Evolutionary conservation across 805 yeast species (phyloP).

Genomic region (Candida cerambycidarum): DNA sequence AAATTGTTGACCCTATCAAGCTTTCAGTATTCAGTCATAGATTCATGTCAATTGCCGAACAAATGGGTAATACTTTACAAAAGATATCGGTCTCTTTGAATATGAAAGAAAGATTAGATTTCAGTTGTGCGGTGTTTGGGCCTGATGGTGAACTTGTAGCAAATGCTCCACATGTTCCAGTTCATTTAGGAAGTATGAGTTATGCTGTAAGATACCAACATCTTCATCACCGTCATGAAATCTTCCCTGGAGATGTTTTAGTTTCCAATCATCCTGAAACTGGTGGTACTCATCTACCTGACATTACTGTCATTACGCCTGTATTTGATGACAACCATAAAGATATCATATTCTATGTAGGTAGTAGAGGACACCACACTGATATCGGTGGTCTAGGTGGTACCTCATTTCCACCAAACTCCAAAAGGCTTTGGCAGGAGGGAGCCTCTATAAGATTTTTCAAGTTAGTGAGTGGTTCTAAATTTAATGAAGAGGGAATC

Average conservation of each 20-base stretch:
- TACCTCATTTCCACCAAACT: slow-evolving; percentile 34
- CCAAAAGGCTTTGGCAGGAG: slow-evolving; percentile 21
- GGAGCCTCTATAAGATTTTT: slow-evolving; percentile 21
- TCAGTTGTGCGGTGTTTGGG: slow-evolving; percentile 81
- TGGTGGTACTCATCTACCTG: slow-evolving; percentile 87
- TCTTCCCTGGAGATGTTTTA: slow-evolving; percentile 72
- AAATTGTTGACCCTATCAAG: slow-evolving; percentile 60
- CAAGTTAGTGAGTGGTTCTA: slow-evolving; percentile 19
- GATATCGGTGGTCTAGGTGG: slow-evolving; percentile 38
- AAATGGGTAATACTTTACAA: slow-evolving; percentile 79
- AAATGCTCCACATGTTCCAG: slow-evolving; percentile 88
- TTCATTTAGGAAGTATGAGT: slow-evolving; percentile 84
- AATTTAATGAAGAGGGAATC: slow-evolving; percentile 34
- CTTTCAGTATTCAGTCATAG: slow-evolving; percentile 78
- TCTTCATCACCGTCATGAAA: slow-evolving; percentile 58
- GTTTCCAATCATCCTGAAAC: slow-evolving; percentile 79
- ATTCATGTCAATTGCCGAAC: slow-evolving; percentile 90
- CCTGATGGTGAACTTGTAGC: slow-evolving; percentile 75
- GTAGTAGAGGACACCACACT: slow-evolving; percentile 24
- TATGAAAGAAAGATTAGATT: slow-evolving; percentile 80
- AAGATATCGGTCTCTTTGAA: slow-evolving; percentile 80
- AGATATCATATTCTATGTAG: slow-evolving; percentile 18
- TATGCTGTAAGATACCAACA: slow-evolving; percentile 72
- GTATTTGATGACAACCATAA: slow-evolving; percentile 23
- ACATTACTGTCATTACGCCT: slow-evolving; percentile 33